Conservation (phyloP, 2,329 filamentous ascomycete species). For the Sporothrix inflata region DNA sequence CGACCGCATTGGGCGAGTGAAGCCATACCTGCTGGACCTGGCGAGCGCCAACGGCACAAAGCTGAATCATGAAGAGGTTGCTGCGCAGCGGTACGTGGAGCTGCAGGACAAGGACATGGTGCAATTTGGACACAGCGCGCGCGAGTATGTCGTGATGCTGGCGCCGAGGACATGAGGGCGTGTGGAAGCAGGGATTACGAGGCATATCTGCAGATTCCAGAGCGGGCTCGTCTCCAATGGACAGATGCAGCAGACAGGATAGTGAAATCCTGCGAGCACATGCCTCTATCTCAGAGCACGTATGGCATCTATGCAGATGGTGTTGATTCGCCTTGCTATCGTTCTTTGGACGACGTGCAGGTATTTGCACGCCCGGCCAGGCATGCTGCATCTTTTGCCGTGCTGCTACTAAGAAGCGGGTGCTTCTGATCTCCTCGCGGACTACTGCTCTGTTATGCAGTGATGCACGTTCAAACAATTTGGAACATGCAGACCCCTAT, state of each 20-base stretch:
- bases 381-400: too few relatives aligned
- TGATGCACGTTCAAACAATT: too few relatives aligned
- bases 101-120: slow-evolving; percentile 86
- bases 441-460: too few relatives aligned
- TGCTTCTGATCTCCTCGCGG: too few relatives aligned
- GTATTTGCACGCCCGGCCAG: too few relatives aligned
- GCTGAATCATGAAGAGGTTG: slow-evolving; percentile 75
- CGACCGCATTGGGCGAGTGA: slow-evolving; percentile 76
- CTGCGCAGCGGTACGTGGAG: slow-evolving; percentile 80
- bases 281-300: background rate
- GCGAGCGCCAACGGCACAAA: slow-evolving; percentile 90
- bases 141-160: slow-evolving; percentile 96
- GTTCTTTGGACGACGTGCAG: background rate
- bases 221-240: background rate
- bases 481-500: too few relatives aligned
- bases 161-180: slow-evolving; percentile 50
- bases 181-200: background rate
- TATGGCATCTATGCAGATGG: background rate
- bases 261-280: background rate
- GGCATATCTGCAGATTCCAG: background rate
- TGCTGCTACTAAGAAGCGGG: too few relatives aligned
- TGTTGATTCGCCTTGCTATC: background rate
- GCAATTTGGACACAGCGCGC: slow-evolving; percentile 81
- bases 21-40: slow-evolving; percentile 89
- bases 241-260: background rate